phyloP scores from a whole-genome alignment of 805 yeast species.

The Starmerella cellae region DNA sequence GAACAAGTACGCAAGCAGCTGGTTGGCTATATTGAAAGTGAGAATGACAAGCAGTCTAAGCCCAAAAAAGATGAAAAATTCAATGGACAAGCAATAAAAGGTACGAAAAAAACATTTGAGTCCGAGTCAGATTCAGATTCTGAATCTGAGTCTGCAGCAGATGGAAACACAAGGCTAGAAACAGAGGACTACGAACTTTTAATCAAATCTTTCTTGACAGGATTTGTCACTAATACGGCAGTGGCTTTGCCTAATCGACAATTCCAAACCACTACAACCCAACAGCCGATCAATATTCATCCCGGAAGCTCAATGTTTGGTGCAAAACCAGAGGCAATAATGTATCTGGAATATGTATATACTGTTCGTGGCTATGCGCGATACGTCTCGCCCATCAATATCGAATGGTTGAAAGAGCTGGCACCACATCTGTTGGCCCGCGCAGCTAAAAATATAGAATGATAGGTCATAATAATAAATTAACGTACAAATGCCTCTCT shows the following conservation, averaged over 20 bases:
- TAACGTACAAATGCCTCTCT: background rate
- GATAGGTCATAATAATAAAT: background rate
- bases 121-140: background rate
- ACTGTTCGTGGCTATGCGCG: slow-evolving; percentile 90
- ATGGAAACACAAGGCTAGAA: slow-evolving; percentile 3
- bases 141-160: background rate
- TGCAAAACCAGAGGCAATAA: slow-evolving; percentile 63
- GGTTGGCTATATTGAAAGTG: slow-evolving; percentile 45
- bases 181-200: slow-evolving; percentile 41
- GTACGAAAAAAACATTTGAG: slow-evolving; percentile 25
- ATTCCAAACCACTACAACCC: slow-evolving; percentile 63
- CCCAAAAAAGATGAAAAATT: background rate
- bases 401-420: slow-evolving; percentile 49
- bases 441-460: background rate
- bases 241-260: slow-evolving; percentile 91
- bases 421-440: slow-evolving; percentile 20
- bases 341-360: slow-evolving; percentile 89
- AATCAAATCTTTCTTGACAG: slow-evolving; percentile 66
- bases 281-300: slow-evolving; percentile 76
- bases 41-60: background rate
- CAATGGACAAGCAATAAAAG: background rate
- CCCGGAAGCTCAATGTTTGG: slow-evolving; percentile 87
- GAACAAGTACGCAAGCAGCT: slow-evolving; percentile 63
- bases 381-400: slow-evolving; percentile 65
- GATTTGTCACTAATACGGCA: slow-evolving; percentile 81